Conservation (phyloP, 140 eudicot species). For the Oenanthe javanica region DNA sequence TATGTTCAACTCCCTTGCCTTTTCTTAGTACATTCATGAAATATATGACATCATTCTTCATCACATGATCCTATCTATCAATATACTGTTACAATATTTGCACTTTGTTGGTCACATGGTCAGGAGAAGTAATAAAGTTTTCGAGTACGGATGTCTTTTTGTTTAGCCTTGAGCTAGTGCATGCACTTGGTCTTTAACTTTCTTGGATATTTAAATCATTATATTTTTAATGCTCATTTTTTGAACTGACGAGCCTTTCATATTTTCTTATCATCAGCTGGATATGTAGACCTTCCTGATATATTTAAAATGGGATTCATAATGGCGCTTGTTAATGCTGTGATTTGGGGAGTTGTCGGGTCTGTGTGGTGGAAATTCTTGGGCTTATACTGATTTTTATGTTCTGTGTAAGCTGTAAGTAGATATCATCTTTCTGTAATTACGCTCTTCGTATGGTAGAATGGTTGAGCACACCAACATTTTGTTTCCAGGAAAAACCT, state of each 20-base stretch:
- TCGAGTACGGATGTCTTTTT: not conserved
- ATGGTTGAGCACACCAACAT: constrained; percentile 4
- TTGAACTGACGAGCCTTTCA: not conserved
- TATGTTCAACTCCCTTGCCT: not conserved
- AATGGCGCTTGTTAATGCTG: constrained; percentile 36
- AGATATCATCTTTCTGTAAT: constrained; percentile 2
- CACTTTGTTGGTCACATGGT: not conserved
- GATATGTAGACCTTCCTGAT: constrained; percentile 49
- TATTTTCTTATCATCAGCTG: constrained; percentile 18
- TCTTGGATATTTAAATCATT: not conserved
- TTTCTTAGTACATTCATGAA: not conserved
- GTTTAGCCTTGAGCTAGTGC: not conserved
- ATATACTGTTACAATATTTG: not conserved
- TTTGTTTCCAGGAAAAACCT: not conserved
- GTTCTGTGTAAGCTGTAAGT: constrained; percentile 12
- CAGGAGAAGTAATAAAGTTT: not conserved
- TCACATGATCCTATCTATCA: not conserved
- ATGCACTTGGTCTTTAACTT: not conserved
- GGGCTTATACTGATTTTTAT: constrained; percentile 34
- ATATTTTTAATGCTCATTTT: not conserved
- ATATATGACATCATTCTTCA: not conserved
- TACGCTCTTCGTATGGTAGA: not conserved
- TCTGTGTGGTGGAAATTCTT: constrained; percentile 50
- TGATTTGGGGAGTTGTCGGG: constrained; percentile 43
- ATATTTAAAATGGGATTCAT: constrained; percentile 37